A percentile compares a stretch with the other conserved stretches of the same genome.
Evolutionary conservation across 352 stramenopile genomes (phyloP).

Genomic region (Phytophthora sojae): DNA sequence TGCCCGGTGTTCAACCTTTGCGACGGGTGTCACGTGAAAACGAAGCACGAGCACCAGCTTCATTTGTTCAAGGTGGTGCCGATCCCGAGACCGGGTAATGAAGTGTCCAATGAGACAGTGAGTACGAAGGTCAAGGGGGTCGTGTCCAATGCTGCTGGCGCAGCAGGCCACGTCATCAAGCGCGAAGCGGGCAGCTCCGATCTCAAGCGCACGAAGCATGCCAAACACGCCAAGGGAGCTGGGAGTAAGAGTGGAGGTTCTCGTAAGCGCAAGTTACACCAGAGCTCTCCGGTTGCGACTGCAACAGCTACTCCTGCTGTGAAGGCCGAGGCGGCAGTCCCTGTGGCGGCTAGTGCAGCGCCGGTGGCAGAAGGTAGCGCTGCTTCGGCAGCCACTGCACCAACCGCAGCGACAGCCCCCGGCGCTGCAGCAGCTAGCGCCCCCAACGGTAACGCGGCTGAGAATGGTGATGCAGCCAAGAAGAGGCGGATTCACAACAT

Average conservation of each 20-base stretch:
- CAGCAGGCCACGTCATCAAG: constrained; percentile 39
- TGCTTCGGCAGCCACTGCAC: constrained; percentile 4
- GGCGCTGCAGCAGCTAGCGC: constrained; percentile 4
- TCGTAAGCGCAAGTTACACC: constrained; percentile 79
- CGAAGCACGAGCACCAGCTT: constrained; percentile 93
- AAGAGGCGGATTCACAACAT: constrained; percentile 93
- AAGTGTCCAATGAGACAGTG: constrained; percentile 42
- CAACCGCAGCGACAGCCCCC: not conserved
- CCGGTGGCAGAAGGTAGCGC: constrained; percentile 7
- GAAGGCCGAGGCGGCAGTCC: constrained; percentile 12
- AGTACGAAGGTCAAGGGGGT: constrained; percentile 44
- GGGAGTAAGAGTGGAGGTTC: constrained; percentile 45
- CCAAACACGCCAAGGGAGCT: constrained; percentile 30
- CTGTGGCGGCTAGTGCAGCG: not conserved
- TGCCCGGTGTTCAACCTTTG: constrained; percentile 97
- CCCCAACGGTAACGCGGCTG: constrained; percentile 14
- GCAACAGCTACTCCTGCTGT: constrained; percentile 8
- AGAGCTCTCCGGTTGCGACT: constrained; percentile 42
- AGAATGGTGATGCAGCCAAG: constrained; percentile 88
- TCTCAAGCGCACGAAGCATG: constrained; percentile 56
- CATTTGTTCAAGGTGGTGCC: constrained; percentile 94
- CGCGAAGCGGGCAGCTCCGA: constrained; percentile 56
- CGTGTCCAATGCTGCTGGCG: constrained; percentile 38
- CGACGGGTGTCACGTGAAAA: constrained; percentile 93
- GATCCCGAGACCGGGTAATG: constrained; percentile 72